Evolutionary conservation across 2,329 filamentous ascomycete species (phyloP), one percentile per base, ranked within the genome.

Genomic region (Cladophialophora psammophila): DNA sequence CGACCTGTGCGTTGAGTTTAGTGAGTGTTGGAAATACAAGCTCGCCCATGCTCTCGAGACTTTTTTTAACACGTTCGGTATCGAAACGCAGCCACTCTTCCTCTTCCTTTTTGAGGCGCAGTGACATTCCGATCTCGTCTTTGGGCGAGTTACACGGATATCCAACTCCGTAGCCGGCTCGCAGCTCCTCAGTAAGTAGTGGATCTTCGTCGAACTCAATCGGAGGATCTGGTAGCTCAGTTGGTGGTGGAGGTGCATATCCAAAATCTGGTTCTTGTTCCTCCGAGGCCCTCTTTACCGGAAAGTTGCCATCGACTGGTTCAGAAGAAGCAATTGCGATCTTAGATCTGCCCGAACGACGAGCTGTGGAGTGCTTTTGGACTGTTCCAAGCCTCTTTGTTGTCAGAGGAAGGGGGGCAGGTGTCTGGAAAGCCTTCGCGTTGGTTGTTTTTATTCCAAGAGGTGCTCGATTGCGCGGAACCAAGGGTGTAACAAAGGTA

Each of bases 391-490:
- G 88, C 58, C 86, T 79, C 66, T 89, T 87, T 56, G 85, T 83
- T 48, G 85, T 83, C 26, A 83, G 82, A 66, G 81, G 82, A 73
- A 89, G 90, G 36, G 86, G 89, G 35, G 86, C 89, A 6, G 87
- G 87, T 3, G 88, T 89, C 70, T 91, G 89, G 71, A 88, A 85
- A 67, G 90, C 86, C 82, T 96, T 98, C 62, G 92, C 93, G 78
- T 99, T 99, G 60, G 95, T 98, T 1, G 94, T 98, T 80, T 99
- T 99, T 84, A 92, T 90, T 38, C 94, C 94, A 56, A 99, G 82
- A 12, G 93, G 91, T 42, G 94, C 93, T 74, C 94, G 89, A 67
- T 84, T 89, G 66, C 88, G 88, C 59, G 89, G 85, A 64, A 85
- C 91, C 75, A 91, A 85, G 36, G 94, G 94, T 26, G 94, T 98